phyloP scores from a whole-genome alignment of 768 basidiomycete species.

The Cyclocybe aegerita region DNA sequence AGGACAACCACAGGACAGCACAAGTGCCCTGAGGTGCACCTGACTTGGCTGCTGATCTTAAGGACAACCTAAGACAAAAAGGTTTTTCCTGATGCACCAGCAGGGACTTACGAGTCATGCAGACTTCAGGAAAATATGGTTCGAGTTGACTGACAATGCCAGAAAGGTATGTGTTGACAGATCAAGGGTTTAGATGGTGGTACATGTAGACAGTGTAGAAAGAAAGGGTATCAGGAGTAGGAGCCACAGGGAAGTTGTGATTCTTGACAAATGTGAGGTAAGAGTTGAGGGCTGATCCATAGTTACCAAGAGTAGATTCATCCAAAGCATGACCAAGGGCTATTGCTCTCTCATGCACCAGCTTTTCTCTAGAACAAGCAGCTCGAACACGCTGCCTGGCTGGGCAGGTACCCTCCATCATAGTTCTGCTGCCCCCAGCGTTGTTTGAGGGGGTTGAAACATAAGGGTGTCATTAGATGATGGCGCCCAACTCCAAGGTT shows the following conservation, averaged over 20 bases:
- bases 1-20: too few relatives aligned
- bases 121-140: constrained; percentile 26
- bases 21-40: too few relatives aligned
- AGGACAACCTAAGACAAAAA: too few relatives aligned
- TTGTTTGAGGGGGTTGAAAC: constrained; percentile 9
- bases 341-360: constrained; percentile 9
- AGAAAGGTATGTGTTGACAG: constrained; percentile 34
- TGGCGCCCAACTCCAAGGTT: not conserved
- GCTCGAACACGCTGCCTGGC: constrained; percentile 2
- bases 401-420: not conserved
- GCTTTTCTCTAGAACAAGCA: constrained; percentile 3
- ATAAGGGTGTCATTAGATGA: not conserved
- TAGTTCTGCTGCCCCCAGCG: constrained; percentile 10
- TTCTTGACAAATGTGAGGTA: constrained; percentile 32
- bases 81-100: not conserved
- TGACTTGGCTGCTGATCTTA: too few relatives aligned
- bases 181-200: constrained; percentile 33
- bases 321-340: constrained; percentile 20
- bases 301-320: constrained; percentile 16
- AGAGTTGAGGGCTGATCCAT: constrained; percentile 34
- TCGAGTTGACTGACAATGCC: constrained; percentile 35
- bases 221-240: constrained; percentile 34
- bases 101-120: constrained; percentile 5
- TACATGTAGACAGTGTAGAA: constrained; percentile 35
- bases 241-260: constrained; percentile 33